Evolutionary conservation across 2,329 filamentous ascomycete species (phyloP).

Genomic region (Xylaria sp.): DNA sequence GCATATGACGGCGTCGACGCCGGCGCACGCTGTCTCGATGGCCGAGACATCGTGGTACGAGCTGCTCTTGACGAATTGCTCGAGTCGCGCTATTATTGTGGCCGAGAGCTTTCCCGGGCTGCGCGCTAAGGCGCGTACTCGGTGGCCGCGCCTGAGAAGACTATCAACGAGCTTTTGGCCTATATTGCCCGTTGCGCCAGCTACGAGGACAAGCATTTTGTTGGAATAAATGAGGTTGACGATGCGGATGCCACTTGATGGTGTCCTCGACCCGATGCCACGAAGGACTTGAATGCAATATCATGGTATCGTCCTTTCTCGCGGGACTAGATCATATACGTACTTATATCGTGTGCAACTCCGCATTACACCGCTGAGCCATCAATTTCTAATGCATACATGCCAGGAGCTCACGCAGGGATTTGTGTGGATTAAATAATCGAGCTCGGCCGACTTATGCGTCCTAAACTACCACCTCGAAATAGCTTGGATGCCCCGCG

Average conservation of each 20-base stretch:
- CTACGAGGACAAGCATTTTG: constrained; percentile 52
- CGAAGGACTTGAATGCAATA: neutral
- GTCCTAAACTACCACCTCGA: neutral
- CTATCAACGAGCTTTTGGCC: constrained; percentile 47
- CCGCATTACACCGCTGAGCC: neutral
- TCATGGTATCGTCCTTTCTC: neutral
- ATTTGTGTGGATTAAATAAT: neutral
- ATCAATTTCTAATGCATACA: constrained; percentile 11
- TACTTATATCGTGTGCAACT: neutral
- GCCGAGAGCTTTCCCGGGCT: constrained; percentile 46
- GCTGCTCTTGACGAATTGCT: constrained; percentile 44
- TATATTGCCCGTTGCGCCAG: constrained; percentile 52
- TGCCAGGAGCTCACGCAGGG: neutral
- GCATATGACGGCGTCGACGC: constrained; percentile 53
- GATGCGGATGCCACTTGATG: neutral
- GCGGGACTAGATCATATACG: neutral
- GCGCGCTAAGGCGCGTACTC: constrained; percentile 51
- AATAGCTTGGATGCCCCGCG: constrained; percentile 16
- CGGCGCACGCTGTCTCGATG: constrained; percentile 48
- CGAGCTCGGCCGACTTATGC: neutral
- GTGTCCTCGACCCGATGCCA: neutral
- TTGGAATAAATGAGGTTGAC: neutral
- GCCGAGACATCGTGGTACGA: constrained; percentile 48
- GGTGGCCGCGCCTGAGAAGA: constrained; percentile 47
- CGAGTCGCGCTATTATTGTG: constrained; percentile 39